A percentile compares a stretch with the other conserved stretches of the same genome.
These are phyloP conservation scores for Dendrothele bispora DNA, from an alignment of 768 basidiomycete species.

Conservation along the genomic window DNA sequence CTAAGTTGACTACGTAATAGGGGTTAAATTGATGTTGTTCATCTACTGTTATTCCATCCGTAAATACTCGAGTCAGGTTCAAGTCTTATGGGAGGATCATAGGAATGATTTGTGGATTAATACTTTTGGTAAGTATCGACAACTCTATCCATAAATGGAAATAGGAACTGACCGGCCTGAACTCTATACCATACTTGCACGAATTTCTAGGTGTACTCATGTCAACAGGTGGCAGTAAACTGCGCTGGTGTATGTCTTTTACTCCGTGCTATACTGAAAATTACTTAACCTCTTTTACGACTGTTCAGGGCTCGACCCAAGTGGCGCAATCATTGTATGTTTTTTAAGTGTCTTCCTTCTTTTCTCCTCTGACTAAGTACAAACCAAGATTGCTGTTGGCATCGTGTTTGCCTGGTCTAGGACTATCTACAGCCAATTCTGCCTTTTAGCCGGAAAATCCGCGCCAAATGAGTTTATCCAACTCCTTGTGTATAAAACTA, in stretches of 20 bases:
- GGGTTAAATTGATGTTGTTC: slow-evolving; percentile 84
- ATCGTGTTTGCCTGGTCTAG: slow-evolving; percentile 76
- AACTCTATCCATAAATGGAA: not conserved
- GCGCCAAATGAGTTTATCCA: slow-evolving; percentile 90
- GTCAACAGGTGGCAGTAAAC: slow-evolving; percentile 79
- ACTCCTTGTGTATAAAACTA: slow-evolving; percentile 88
- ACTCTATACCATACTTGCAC: slow-evolving; percentile 7
- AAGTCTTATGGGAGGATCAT: slow-evolving; percentile 93
- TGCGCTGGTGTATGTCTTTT: slow-evolving; percentile 70
- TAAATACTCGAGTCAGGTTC: slow-evolving; percentile 84
- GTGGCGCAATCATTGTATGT: slow-evolving; percentile 73
- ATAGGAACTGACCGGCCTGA: slow-evolving; percentile 2
- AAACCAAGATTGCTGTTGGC: slow-evolving; percentile 63
- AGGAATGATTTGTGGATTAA: slow-evolving; percentile 91
- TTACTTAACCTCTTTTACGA: not conserved
- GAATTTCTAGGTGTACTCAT: slow-evolving; percentile 64
- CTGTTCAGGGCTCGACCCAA: slow-evolving; percentile 66
- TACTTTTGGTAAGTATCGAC: slow-evolving; percentile 51
- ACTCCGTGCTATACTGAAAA: not conserved
- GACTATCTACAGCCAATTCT: slow-evolving; percentile 81
- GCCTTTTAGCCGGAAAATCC: slow-evolving; percentile 87
- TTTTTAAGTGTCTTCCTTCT: slow-evolving; percentile 1
- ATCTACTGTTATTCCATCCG: slow-evolving; percentile 81
- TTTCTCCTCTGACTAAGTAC: slow-evolving; percentile 11
- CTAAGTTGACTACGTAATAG: slow-evolving; percentile 33